Percentiles rank a stretch among this genome's conserved stretches.
Evolutionary conservation across 108 stramenopile species (phyloP).

Genomic region (Conticribra guillardii): DNA sequence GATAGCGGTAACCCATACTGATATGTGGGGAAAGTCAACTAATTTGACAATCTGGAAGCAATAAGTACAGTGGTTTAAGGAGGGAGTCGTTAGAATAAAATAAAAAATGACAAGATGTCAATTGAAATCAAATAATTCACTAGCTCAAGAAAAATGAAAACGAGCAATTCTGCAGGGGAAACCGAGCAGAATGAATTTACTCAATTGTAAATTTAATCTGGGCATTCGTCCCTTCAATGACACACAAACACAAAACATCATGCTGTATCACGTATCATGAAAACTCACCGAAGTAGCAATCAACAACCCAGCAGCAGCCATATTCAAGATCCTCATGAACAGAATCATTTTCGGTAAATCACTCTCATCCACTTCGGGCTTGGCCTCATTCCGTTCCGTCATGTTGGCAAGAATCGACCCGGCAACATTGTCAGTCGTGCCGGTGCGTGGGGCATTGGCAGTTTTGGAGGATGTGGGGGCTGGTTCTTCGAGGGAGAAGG

Average conservation of each 20-base stretch:
- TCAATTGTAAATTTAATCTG: no score
- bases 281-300: slow-evolving; percentile 70
- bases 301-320: slow-evolving; percentile 67
- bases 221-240: no score
- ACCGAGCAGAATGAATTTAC: no score
- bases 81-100: no score
- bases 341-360: slow-evolving; percentile 78
- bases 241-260: neutral
- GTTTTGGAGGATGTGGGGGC: slow-evolving; percentile 25
- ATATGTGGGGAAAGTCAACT: slow-evolving; percentile 55
- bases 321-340: slow-evolving; percentile 74
- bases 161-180: no score
- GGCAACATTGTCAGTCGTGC: slow-evolving; percentile 44
- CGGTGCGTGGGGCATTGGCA: slow-evolving; percentile 7
- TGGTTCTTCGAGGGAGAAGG: slow-evolving; percentile 33
- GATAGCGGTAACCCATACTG: slow-evolving; percentile 71
- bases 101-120: no score
- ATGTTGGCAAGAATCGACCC: slow-evolving; percentile 32
- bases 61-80: no score
- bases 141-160: no score
- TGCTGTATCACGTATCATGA: neutral
- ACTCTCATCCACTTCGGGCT: slow-evolving; percentile 53
- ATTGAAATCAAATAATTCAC: no score
- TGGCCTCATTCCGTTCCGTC: neutral
- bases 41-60: slow-evolving; percentile 35